Base-by-base conservation (phyloP, 2,329 filamentous ascomycete species). In the Colletotrichum lindemuthianum region DNA sequence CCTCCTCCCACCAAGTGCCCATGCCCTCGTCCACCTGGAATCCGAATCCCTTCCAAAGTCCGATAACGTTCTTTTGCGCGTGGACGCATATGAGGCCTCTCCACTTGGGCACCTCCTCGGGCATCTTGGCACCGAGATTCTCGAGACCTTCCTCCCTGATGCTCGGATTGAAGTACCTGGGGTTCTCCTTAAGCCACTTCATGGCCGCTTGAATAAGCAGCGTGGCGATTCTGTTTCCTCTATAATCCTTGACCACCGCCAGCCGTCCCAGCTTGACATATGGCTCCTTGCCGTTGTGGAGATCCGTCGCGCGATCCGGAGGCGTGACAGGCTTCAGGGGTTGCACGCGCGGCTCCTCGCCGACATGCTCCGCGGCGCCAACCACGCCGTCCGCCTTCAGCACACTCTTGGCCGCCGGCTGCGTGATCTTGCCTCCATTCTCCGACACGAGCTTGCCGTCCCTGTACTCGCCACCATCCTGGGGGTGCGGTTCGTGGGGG, bases 221-320 rank as follows among this genome's bases (percentile, higher is more conserved):
- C 54, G 82, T 83, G 1, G 87, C 89, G 37, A 96, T 79, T 10
- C 87, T 86, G 66, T 84, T 82, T 1, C 89, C 87, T 36, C 93
- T 86, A 73, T 88, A 92, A 33, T 86, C 81, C 8, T 82, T 78
- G 12, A 91, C 69, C 0, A 96, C 89, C 0, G 92, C 91, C 34
- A 97, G 81, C 1, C 92, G 86, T 6, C 92, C 92, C 2, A 97
- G 78, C 78, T 95, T 96, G 67, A 97, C 82, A 75, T 95, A 97
- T 0, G 91, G 88, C 72, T 96, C 92, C 41, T 80, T 73, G 7
- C 84, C 86, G 71, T 91, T 83, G 73, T 87, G 84, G 68, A 83
- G 79, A 53, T 77, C 82, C 44, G 84, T 87, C 48, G 75, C 70
- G 4, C 81, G 77, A 72, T 86, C 83, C 9, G 60, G 52, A 39